These are phyloP conservation scores for Acanthamoeba quina DNA, from an alignment of 208 protist genomes.

Conservation along the genomic window DNA sequence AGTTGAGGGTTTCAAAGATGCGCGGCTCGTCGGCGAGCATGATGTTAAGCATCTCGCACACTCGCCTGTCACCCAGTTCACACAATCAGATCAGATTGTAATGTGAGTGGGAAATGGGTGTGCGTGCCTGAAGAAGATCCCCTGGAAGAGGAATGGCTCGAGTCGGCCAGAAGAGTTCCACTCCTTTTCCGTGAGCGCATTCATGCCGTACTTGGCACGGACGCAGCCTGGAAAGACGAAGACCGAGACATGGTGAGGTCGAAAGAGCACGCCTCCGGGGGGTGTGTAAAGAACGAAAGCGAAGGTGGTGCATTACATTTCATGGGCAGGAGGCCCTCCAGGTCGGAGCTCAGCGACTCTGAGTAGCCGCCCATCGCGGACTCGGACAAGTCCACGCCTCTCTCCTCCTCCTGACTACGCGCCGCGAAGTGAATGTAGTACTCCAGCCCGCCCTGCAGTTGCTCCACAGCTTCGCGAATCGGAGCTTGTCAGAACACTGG, in stretches of 20 bases:
- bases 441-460: constrained; percentile 48
- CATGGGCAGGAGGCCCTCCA: background rate
- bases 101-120: background rate
- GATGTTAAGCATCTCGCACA: constrained; percentile 70
- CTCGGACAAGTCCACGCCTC: background rate
- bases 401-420: background rate
- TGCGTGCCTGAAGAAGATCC: constrained; percentile 13
- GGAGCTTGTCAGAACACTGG: background rate
- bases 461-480: background rate
- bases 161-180: background rate
- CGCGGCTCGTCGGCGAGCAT: constrained; percentile 63
- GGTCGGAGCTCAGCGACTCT: constrained; percentile 19
- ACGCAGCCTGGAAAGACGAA: background rate
- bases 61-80: background rate
- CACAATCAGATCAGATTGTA: background rate
- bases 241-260: background rate
- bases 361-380: constrained; percentile 36
- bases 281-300: background rate
- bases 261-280: background rate
- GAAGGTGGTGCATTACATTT: background rate
- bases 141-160: constrained; percentile 53
- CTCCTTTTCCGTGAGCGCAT: background rate
- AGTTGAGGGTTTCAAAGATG: constrained; percentile 68
- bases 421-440: constrained; percentile 57
- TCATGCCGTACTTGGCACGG: background rate